Base-by-base conservation (phyloP, 2,329 filamentous ascomycete genomes). In the Penicillium griseofulvum region DNA sequence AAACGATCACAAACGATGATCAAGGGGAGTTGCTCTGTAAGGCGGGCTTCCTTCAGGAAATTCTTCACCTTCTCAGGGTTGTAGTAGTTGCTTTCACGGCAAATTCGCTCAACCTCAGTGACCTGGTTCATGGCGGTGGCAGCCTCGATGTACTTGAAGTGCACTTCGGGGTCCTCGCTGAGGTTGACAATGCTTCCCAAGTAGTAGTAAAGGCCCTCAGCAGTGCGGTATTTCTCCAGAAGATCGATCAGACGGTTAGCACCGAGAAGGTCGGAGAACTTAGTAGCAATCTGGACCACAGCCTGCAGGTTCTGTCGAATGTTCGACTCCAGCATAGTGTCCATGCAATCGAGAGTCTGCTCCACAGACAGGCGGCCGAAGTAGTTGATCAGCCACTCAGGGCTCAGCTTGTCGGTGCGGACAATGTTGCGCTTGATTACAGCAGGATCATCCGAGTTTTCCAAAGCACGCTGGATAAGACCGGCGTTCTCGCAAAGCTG, bases 1-100 rank as follows among this genome's bases (percentile, higher is more conserved):
- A 95, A 97, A n/a, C 93, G 90, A 72, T 99, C 94, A 77, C 95
- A 99, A 56, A 99, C 91, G 66, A 97, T 97, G 77, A 99, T 99
- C 52, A 99, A 81, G 41, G 94, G 94, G 41, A 99, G 83, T 78
- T 97, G 93, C 75, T 99, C 94, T 2, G 88, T 87, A 42, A 99
- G 81, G 63, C 87, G 89, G 52, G 94, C 93, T 74, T 99, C 95
- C 80, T 99, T 99, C 59, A 99, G 80, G 84, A 97, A 99, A 80
- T 99, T 99, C 83, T 97, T 97, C 55, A 97, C 91, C 81, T 96
- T 96, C 76, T 97, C 91, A 0, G 91, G 83, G 73, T 97, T 93
- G 77, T 91, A 93, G 69, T 83, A 83, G 73, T 89, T 91, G 81
- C 88, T 95, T 74, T 99, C 94, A 58, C 95, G 87, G 79, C 93